phyloP scores from a whole-genome alignment of 805 yeast species.

The Starmerella bacillaris region DNA sequence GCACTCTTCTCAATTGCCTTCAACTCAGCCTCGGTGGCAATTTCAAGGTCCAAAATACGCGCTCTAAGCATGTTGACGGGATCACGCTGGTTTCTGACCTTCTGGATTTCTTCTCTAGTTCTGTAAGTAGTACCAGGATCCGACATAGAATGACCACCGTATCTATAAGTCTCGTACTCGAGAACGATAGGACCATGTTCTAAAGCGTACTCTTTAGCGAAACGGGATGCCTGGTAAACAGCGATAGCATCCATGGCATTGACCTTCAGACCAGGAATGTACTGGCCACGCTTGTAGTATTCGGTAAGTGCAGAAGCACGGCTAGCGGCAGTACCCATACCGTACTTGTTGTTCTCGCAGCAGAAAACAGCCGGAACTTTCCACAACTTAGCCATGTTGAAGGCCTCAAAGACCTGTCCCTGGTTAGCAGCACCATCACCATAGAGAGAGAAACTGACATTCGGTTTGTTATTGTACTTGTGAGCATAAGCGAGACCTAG shows the following conservation, averaged over 20 bases:
- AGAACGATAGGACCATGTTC: constrained; percentile 86
- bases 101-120: constrained; percentile 98
- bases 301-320: constrained; percentile 94
- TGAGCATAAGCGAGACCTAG: constrained; percentile 98
- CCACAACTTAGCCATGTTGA: constrained; percentile 98
- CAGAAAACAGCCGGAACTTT: constrained; percentile 85
- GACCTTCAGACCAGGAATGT: constrained; percentile 94
- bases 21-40: constrained; percentile 89
- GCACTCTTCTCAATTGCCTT: constrained; percentile 90
- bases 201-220: constrained; percentile 90
- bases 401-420: constrained; percentile 96
- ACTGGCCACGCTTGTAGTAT: constrained; percentile 97
- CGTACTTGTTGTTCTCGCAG: constrained; percentile 98
- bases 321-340: constrained; percentile 98
- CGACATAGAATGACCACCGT: constrained; percentile 99
- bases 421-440: constrained; percentile 99
- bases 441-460: constrained; percentile 70
- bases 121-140: constrained; percentile 99
- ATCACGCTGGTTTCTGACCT: constrained; percentile 96
- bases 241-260: constrained; percentile 98
- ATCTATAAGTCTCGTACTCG: constrained; percentile 97
- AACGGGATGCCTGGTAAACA: constrained; percentile 85
- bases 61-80: constrained; percentile 93
- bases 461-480: constrained; percentile 54
- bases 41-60: constrained; percentile 58